These are phyloP conservation scores for Thalassia testudinum DNA, from an alignment of 116 monocot genomes.

Conservation along the genomic window DNA sequence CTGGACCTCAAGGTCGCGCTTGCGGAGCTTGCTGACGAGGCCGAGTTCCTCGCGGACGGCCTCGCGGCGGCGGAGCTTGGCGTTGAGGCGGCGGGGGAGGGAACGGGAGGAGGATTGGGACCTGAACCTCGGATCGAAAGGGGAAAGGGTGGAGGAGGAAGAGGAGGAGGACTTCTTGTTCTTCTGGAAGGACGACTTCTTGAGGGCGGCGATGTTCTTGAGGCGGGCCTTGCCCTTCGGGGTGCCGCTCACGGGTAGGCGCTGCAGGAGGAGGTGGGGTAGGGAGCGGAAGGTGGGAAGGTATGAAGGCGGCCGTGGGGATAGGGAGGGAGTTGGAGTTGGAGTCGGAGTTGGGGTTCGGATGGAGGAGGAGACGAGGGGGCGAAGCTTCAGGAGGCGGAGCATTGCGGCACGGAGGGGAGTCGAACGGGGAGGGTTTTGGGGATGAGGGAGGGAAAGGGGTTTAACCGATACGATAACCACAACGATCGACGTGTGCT, in stretches of 20 bases:
- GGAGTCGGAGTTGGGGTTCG: no score
- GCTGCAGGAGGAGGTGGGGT: constrained; percentile 20
- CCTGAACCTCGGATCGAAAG: background rate
- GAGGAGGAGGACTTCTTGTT: constrained; percentile 14
- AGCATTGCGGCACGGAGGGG: no score
- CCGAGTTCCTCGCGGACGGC: constrained; percentile 77
- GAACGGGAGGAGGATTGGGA: constrained; percentile 18
- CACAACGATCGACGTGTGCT: no score
- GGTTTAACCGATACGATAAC: no score
- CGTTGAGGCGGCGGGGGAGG: constrained; percentile 54
- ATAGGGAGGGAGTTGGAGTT: no score
- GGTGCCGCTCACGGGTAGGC: constrained; percentile 60
- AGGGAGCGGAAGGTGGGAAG: background rate
- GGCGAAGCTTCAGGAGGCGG: no score
- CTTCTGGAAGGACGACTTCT: constrained; percentile 59
- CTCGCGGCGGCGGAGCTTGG: constrained; percentile 54
- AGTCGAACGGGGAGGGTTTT: no score
- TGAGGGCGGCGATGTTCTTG: constrained; percentile 44
- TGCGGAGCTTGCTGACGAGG: constrained; percentile 56
- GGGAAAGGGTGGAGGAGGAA: constrained; percentile 1
- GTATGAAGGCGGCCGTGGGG: no score
- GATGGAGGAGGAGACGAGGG: no score
- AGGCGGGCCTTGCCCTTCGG: constrained; percentile 86
- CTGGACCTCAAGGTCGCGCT: constrained; percentile 44
- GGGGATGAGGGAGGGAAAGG: no score